These are phyloP conservation scores for Scedosporium boydii DNA, from an alignment of 2,329 filamentous ascomycete genomes.

Conservation along the genomic window DNA sequence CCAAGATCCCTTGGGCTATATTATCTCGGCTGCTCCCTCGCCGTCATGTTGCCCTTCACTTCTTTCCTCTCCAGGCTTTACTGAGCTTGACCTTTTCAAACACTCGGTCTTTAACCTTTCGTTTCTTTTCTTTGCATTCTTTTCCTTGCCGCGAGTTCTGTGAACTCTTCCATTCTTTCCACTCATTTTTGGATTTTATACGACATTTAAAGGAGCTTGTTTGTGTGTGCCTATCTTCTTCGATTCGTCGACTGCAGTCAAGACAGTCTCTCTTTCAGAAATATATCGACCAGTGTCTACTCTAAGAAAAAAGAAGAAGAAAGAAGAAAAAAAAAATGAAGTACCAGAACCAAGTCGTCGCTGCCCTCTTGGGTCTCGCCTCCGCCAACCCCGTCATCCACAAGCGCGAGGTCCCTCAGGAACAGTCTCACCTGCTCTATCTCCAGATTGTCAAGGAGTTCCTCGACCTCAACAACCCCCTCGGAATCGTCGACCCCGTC, in stretches of 20 bases:
- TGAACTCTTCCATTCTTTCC: conserved; percentile 8
- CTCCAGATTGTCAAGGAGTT: conserved; percentile 32
- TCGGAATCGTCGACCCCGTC: conserved; percentile 42
- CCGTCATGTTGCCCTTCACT: not conserved
- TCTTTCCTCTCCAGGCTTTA: not conserved
- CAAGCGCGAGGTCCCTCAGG: conserved; percentile 41
- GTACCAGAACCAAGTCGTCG: conserved; percentile 5
- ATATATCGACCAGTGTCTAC: not conserved
- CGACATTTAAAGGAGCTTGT: not conserved
- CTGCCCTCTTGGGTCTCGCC: conserved; percentile 11
- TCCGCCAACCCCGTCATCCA: conserved; percentile 12
- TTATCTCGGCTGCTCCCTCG: not conserved
- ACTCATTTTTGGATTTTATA: conserved; percentile 1
- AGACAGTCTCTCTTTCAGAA: conserved; percentile 1
- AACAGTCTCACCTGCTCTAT: conserved; percentile 44
- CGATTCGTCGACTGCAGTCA: conserved; percentile 2
- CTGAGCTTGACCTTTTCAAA: not conserved
- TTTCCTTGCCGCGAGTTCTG: conserved; percentile 4
- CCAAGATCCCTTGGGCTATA: not conserved
- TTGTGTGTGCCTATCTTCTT: not conserved
- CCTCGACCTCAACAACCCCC: conserved; percentile 38
- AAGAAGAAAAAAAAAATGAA: conserved; percentile 10
- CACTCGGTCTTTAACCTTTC: not conserved
- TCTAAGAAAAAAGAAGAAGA: not conserved
- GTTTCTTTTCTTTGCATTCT: not conserved